These are phyloP conservation scores for Rhododendron simsii DNA, from an alignment of 148 eudicot species.

Conservation along the genomic window DNA sequence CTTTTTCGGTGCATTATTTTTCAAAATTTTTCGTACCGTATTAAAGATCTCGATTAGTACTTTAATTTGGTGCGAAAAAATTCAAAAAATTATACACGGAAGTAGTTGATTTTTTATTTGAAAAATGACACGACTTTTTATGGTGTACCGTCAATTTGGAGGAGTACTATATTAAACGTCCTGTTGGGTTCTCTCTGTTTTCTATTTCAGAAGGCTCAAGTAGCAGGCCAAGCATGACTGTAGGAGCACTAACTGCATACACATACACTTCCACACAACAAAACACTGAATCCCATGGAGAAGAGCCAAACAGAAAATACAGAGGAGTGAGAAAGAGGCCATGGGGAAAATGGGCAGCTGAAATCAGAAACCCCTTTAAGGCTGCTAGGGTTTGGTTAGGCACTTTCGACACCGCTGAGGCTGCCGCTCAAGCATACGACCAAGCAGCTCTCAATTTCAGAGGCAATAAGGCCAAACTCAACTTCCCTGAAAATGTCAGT, in stretches of 20 bases:
- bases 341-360: constrained; percentile 94
- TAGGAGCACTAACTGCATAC: neutral
- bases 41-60: too few species aligned
- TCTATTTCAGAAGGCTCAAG: neutral
- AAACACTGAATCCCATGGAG: neutral
- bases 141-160: too few species aligned
- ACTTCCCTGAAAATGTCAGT: constrained; percentile 66
- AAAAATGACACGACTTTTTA: too few species aligned
- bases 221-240: neutral
- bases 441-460: constrained; percentile 64
- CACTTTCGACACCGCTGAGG: constrained; percentile 60
- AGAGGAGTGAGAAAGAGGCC: constrained; percentile 83
- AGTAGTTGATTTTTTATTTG: too few species aligned
- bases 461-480: constrained; percentile 78
- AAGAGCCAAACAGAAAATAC: constrained; percentile 41
- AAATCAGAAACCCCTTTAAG: constrained; percentile 66
- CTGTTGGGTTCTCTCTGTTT: neutral
- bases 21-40: too few species aligned
- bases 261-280: neutral
- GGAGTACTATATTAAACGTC: neutral
- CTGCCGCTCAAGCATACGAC: constrained; percentile 72
- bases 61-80: too few species aligned
- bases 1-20: too few species aligned
- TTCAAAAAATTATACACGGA: too few species aligned
- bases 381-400: constrained; percentile 34